These are phyloP conservation scores for Chalara sp. DNA, from an alignment of 2,329 filamentous ascomycete species.

Conservation along the genomic window DNA sequence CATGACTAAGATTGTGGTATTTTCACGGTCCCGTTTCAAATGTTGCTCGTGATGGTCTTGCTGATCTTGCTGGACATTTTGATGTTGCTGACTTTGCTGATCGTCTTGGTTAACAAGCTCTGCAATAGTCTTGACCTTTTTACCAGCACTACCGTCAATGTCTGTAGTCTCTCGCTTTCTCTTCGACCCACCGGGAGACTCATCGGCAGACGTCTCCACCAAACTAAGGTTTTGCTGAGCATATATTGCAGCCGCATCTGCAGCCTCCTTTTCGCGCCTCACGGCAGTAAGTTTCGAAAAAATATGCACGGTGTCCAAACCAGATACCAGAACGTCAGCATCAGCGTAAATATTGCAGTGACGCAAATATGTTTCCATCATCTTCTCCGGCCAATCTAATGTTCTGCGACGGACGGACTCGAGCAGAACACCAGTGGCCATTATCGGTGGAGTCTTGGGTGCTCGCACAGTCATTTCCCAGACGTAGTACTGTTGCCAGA, in stretches of 20 bases:
- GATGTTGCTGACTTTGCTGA: too few species aligned
- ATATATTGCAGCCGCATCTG: constrained; percentile 49
- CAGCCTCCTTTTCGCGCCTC: constrained; percentile 60
- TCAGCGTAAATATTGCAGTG: constrained; percentile 90
- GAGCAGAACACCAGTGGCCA: constrained; percentile 70
- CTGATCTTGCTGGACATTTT: constrained; percentile 21
- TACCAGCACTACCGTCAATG: constrained; percentile 46
- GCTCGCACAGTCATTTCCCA: constrained; percentile 68
- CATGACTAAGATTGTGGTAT: constrained; percentile 76
- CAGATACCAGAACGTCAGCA: constrained; percentile 65
- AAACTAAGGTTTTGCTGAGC: constrained; percentile 27
- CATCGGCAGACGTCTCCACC: constrained; percentile 22
- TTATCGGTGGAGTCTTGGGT: constrained; percentile 45
- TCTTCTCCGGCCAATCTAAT: constrained; percentile 70
- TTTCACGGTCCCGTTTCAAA: constrained; percentile 79
- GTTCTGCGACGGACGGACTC: constrained; percentile 57
- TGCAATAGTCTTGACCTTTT: constrained; percentile 51
- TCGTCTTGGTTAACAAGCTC: constrained; percentile 16
- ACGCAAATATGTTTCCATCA: constrained; percentile 66
- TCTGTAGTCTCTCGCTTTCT: constrained; percentile 63
- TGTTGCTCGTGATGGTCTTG: constrained; percentile 29
- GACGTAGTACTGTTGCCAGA: constrained; percentile 87
- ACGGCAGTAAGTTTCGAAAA: constrained; percentile 55
- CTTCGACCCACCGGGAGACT: constrained; percentile 41
- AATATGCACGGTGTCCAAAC: constrained; percentile 67